phyloP scores from a whole-genome alignment of 805 yeast species.

The Spencermartinsiella europaea region DNA sequence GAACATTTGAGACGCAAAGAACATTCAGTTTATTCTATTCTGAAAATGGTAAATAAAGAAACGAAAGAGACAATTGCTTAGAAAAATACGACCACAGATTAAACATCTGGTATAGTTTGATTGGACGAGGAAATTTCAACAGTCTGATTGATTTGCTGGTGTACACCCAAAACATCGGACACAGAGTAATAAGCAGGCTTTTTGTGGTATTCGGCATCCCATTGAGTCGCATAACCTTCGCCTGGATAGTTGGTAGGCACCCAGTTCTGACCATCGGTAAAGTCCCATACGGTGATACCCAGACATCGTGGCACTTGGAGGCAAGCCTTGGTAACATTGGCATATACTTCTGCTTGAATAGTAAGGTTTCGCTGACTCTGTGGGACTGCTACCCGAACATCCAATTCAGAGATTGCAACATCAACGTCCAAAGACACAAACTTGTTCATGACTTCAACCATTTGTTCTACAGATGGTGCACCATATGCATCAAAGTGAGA shows the following conservation, averaged over 20 bases:
- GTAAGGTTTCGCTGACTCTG: background rate
- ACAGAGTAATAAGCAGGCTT: constrained; percentile 8
- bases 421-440: background rate
- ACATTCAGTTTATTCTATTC: no score
- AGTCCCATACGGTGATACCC: constrained; percentile 7
- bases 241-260: constrained; percentile 5
- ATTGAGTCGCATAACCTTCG: constrained; percentile 4
- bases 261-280: background rate
- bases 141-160: no score
- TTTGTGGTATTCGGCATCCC: constrained; percentile 2
- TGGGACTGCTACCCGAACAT: background rate
- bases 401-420: background rate
- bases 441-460: background rate
- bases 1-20: no score
- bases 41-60: no score
- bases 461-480: constrained; percentile 4
- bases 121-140: no score
- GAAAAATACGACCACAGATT: no score
- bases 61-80: no score
- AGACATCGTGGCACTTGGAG: constrained; percentile 2
- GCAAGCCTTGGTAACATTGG: background rate
- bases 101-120: no score
- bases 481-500: background rate
- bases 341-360: background rate
- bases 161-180: no score